A percentile compares a stretch with the other conserved stretches of the same genome.
Evolutionary conservation across 768 basidiomycete genomes (phyloP).

Genomic region (Phlebiopsis flavidoalba): DNA sequence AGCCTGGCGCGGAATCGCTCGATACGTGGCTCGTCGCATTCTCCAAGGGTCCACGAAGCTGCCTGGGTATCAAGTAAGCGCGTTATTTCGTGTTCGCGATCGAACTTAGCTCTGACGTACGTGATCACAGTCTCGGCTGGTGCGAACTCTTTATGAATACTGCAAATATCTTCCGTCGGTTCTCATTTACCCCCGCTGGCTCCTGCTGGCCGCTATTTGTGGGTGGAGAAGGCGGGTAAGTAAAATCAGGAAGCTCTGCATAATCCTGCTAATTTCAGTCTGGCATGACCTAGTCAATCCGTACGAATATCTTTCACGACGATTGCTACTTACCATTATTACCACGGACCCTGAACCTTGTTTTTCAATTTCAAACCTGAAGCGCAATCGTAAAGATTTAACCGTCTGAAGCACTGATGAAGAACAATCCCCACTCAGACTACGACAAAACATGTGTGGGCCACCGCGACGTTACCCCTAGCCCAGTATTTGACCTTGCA

Average conservation of each 20-base stretch:
- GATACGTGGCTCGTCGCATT: slow-evolving; percentile 39
- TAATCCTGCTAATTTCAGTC: not conserved
- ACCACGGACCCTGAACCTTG: slow-evolving; percentile 5
- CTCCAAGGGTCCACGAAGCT: slow-evolving; percentile 41
- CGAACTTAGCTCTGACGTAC: not conserved
- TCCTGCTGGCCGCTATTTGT: not conserved
- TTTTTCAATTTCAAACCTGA: not conserved
- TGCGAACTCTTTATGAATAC: slow-evolving; percentile 38
- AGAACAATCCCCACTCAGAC: no score
- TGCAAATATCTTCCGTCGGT: slow-evolving; percentile 35
- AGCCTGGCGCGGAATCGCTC: slow-evolving; percentile 28
- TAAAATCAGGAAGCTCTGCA: not conserved
- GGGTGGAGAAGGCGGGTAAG: not conserved
- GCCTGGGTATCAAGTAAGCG: slow-evolving; percentile 39
- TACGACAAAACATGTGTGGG: no score
- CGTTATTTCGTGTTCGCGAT: not conserved
- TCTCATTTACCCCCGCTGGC: slow-evolving; percentile 28
- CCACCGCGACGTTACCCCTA: no score
- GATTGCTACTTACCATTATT: slow-evolving; percentile 7
- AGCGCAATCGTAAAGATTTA: not conserved
- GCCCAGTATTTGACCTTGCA: no score
- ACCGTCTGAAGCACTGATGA: no score
- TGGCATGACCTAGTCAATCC: not conserved
- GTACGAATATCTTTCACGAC: not conserved
- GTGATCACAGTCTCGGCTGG: slow-evolving; percentile 33